Evolutionary conservation across 345 rosid species (phyloP).

Genomic region (Pistacia integerrima): DNA sequence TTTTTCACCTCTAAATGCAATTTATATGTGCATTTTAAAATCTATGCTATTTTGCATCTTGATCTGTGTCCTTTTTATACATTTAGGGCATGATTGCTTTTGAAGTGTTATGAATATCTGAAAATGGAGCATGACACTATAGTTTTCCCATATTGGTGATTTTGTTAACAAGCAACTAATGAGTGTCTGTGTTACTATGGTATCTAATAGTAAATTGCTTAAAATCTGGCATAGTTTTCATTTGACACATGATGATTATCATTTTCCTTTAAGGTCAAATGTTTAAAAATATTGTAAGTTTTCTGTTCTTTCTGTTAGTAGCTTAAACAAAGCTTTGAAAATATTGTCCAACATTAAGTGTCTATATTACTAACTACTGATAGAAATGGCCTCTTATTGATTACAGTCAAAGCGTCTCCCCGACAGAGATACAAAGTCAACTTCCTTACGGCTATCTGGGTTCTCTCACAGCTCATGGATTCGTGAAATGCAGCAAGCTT

Average conservation of each 20-base stretch:
- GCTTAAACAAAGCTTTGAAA: not conserved
- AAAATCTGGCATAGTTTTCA: not conserved
- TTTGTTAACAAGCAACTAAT: not conserved
- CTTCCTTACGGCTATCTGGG: constrained; percentile 47
- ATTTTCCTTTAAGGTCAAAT: not conserved
- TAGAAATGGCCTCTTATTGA: constrained; percentile 6
- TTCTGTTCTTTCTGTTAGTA: not conserved
- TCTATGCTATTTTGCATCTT: not conserved
- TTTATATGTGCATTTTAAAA: not conserved
- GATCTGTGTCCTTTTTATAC: not conserved
- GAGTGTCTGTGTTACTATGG: not conserved
- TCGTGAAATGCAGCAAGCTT: constrained; percentile 93
- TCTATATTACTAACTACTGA: constrained; percentile 16
- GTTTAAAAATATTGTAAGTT: not conserved
- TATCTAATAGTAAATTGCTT: not conserved
- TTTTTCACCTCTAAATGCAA: not conserved
- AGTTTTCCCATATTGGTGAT: no score
- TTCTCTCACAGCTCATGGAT: constrained; percentile 91
- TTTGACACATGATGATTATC: not conserved
- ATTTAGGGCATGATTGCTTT: constrained; percentile 4
- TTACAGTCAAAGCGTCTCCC: constrained; percentile 91
- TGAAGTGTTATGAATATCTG: not conserved
- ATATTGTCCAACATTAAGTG: not conserved
- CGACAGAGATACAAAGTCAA: constrained; percentile 50
- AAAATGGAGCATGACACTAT: not conserved